A percentile compares a stretch with the other conserved stretches of the same genome.
Evolutionary conservation across 768 basidiomycete genomes (phyloP).

Genomic region (Ramaria rubella): DNA sequence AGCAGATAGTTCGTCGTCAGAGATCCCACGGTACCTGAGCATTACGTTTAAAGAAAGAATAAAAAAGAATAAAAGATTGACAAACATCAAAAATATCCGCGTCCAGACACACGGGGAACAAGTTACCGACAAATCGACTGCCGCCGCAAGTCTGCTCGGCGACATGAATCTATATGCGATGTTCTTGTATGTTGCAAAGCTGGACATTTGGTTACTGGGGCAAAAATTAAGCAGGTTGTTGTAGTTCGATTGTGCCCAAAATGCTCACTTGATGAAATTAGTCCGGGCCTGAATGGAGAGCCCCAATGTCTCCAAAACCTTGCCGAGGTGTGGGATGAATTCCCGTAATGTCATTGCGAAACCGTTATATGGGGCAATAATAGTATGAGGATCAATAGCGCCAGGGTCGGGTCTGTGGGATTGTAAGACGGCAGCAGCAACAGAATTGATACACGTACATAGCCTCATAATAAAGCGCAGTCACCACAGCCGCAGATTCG

Average conservation of each 20-base stretch:
- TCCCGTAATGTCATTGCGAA: conserved; percentile 79
- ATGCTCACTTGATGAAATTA: conserved; percentile 65
- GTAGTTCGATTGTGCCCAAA: conserved; percentile 12
- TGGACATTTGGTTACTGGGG: conserved; percentile 64
- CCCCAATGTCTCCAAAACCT: conserved; percentile 78
- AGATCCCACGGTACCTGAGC: conserved; percentile 52
- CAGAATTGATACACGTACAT: conserved; percentile 42
- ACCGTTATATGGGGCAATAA: conserved; percentile 75
- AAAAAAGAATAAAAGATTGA: neutral
- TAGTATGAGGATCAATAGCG: conserved; percentile 72
- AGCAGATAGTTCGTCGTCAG: conserved; percentile 68
- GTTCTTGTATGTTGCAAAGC: conserved; percentile 73
- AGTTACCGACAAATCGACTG: conserved; percentile 84
- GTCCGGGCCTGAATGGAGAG: conserved; percentile 79
- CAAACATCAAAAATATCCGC: conserved; percentile 72
- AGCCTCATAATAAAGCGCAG: conserved; percentile 81
- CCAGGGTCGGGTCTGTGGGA: conserved; percentile 62
- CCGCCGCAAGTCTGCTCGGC: conserved; percentile 71
- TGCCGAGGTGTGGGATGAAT: conserved; percentile 74
- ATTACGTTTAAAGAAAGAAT: neutral
- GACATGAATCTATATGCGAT: conserved; percentile 87
- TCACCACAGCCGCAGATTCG: conserved; percentile 72
- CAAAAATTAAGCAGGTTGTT: conserved; percentile 2
- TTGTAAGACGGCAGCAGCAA: neutral
- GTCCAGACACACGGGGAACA: conserved; percentile 76